These are phyloP conservation scores for Trypanosoma cruzi DNA, from an alignment of 208 protist genomes.

Conservation along the genomic window DNA sequence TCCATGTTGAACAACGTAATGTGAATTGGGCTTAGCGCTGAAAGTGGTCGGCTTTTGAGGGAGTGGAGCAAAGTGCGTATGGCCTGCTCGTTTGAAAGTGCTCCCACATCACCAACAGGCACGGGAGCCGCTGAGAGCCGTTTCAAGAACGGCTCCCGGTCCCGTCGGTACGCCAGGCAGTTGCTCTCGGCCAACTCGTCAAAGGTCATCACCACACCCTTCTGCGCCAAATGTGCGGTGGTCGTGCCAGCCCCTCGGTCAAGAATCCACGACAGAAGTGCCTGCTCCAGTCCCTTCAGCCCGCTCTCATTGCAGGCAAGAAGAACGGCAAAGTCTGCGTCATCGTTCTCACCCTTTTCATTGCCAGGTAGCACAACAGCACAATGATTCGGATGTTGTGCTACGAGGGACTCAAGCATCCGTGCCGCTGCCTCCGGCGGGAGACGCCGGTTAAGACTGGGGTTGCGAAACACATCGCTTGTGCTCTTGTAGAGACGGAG, in stretches of 20 bases:
- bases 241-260: constrained; percentile 82
- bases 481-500: constrained; percentile 67
- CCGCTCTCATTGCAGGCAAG: constrained; percentile 73
- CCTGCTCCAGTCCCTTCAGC: constrained; percentile 67
- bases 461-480: constrained; percentile 83
- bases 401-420: constrained; percentile 68
- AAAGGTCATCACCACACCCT: constrained; percentile 89
- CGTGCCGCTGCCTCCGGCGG: constrained; percentile 40
- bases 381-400: constrained; percentile 62
- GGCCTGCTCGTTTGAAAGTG: constrained; percentile 72
- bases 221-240: constrained; percentile 67
- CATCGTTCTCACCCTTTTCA: constrained; percentile 32
- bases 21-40: constrained; percentile 63
- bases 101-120: constrained; percentile 61
- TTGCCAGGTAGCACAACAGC: constrained; percentile 37
- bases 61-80: constrained; percentile 72
- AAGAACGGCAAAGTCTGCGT: constrained; percentile 57
- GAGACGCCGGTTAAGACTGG: constrained; percentile 62
- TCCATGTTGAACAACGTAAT: constrained; percentile 92
- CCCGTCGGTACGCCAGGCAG: constrained; percentile 50
- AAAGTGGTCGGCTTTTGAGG: constrained; percentile 52
- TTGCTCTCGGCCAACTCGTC: constrained; percentile 69
- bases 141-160: constrained; percentile 36
- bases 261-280: constrained; percentile 71
- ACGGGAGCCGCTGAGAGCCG: constrained; percentile 43